Evolutionary conservation across 306 rosid genomes (phyloP), one percentile per base, ranked within the genome.

Genomic region (Abrus pulchellus): DNA sequence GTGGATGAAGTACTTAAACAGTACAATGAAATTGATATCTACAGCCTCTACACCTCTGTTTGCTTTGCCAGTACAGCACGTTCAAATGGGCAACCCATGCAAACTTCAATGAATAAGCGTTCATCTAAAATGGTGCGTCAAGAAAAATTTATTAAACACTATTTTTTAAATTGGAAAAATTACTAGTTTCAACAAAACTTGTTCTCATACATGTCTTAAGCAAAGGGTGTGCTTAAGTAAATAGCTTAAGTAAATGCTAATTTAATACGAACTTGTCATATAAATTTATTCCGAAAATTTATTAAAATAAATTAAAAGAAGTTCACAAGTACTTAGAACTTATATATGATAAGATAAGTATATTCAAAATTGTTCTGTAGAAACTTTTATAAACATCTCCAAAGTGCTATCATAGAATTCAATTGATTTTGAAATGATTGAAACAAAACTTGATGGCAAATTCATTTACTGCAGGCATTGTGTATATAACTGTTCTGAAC

Each of bases 21-120:
- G 75, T 94, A 94, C 80, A 71, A 80, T 20, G 86, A 92, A 85
- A 94, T 94, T 68, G 97, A 94, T 40, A 94, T 94, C 72, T 94
- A 90, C 68, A 92, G 98, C 86, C 90, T 94, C 68, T 94, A 94
- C 79, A 94, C 98, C 43, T 92, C 98, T 10, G 73, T 86, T 5
- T 94, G 98, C 64, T 83, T 85, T 28, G 90, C 86, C 41, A 71
- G 86, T 62, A 85, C 94, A 3, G 92, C 98, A 1, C 34, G 80
- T 29, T 84, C 92, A n/a, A 40, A 79, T 3, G 80, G 50, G 68
- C 78, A 32, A 68, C 36, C 88, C n/a, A 57, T 72, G 57, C 90
- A 84, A 87, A 59, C 81, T 50, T 44, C 60, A 0, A 88, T 86
- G 80, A 92, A 20, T 20, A 20, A 85, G 40, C 90, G 85, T 67